These are phyloP conservation scores for Paraconiothyrium brasiliense DNA, from an alignment of 2,329 filamentous ascomycete genomes.

Conservation along the genomic window DNA sequence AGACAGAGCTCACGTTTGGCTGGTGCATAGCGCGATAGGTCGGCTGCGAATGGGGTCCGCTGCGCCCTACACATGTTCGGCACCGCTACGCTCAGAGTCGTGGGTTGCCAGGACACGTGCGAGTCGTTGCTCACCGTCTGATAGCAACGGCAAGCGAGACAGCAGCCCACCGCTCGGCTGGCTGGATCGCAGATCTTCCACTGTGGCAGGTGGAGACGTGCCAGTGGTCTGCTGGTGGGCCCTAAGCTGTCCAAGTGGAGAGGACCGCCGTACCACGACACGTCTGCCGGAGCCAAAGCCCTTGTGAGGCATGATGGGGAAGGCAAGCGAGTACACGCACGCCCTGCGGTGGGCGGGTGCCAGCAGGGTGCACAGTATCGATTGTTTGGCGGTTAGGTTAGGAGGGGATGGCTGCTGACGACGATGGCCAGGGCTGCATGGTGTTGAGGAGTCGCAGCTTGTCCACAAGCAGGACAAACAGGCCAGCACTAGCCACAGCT, in stretches of 20 bases:
- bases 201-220: not conserved
- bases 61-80: not conserved
- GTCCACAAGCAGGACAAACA: not conserved
- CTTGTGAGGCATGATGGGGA: not conserved
- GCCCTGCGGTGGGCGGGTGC: not conserved
- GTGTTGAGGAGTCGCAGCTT: constrained; percentile 4
- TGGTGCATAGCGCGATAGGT: constrained; percentile 5
- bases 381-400: constrained; percentile 30
- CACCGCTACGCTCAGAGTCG: not conserved
- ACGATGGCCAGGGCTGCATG: not conserved
- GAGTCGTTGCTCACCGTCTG: constrained; percentile 37
- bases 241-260: constrained; percentile 2
- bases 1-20: not conserved
- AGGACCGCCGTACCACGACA: not conserved
- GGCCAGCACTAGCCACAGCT: constrained; percentile 2
- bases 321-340: not conserved
- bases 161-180: not conserved
- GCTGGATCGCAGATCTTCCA: not conserved
- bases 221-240: not conserved
- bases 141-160: constrained; percentile 19
- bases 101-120: not conserved
- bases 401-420: constrained; percentile 7
- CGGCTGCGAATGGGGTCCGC: constrained; percentile 3
- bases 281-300: not conserved
- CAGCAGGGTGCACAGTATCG: constrained; percentile 19